Base-by-base conservation (phyloP, 2,329 filamentous ascomycete genomes). In the Ampelomyces quisqualis region DNA sequence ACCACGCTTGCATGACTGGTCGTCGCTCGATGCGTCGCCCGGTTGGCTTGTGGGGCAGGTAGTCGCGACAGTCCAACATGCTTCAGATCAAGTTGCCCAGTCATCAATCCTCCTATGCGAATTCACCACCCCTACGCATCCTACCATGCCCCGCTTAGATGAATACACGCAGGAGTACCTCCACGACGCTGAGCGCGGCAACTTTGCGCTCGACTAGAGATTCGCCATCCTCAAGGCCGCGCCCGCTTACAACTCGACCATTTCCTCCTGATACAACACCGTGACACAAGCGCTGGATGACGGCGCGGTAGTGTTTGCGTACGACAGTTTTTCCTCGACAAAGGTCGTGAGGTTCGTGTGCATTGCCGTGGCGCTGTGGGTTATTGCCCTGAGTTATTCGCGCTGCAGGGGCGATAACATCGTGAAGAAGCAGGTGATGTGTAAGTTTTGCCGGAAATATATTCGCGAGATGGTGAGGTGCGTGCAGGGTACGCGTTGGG, bases 201-300 rank as follows among this genome's bases (percentile, higher is more conserved):
- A 87, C 62, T 89, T 88, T 65, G 84, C 84, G 0, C 76, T 89
- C 57, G 82, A 86, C 57, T 80, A 87, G 68, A 87, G 87, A 64
- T 89, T 89, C 62, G 79, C 84, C 0, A 78, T 87, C 5, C 66
- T 88, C 19, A 75, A 72, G 24, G 59, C 70, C 0, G 85, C 85
- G 0, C 76, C 79, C 2, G 73, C 78, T 43, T 63, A 63, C 46
- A 64, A 66, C 39, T 19, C 26, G 20, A 56, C 59, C 21, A 57
- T 70, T 1, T 68, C 73, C 3, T 63, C 68, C 13, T 81, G 81
- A 2, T 89, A 89, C 67, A 88, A 85, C 55, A 89, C 86, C 2
- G 70, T 86, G 5, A 70, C 79, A 29, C 81, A 85, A 58, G 86
- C 85, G 2, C 75, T 83, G 45, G 77, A 80, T 4, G 85, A 89